These are phyloP conservation scores for Ceratocystis colombiana DNA, from an alignment of 2,329 filamentous ascomycete species.

Conservation along the genomic window DNA sequence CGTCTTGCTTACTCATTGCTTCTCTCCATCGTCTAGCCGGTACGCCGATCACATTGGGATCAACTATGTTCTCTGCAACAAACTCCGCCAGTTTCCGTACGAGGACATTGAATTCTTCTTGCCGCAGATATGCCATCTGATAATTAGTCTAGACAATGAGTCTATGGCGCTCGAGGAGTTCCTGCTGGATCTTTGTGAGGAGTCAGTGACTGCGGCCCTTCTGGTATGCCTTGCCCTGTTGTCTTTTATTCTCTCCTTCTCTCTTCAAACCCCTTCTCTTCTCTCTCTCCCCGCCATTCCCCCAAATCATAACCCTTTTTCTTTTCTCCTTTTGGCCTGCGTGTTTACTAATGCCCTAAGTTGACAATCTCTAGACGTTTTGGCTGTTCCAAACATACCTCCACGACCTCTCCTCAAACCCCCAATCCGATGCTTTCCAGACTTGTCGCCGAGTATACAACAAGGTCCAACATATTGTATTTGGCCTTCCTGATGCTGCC, in stretches of 20 bases:
- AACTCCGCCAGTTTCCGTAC: slow-evolving; percentile 80
- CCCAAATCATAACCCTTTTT: background rate
- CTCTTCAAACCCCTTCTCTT: slow-evolving; percentile 10
- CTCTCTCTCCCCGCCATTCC: slow-evolving; percentile 11
- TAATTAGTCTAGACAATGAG: slow-evolving; percentile 82
- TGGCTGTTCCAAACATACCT: slow-evolving; percentile 86
- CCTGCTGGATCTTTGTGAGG: slow-evolving; percentile 73
- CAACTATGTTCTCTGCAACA: slow-evolving; percentile 79
- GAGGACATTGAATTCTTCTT: slow-evolving; percentile 91
- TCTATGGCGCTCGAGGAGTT: slow-evolving; percentile 87
- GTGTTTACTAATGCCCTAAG: background rate
- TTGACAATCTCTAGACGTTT: slow-evolving; percentile 53
- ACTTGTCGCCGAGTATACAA: slow-evolving; percentile 78
- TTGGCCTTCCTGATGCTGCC: slow-evolving; percentile 60
- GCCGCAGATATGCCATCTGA: slow-evolving; percentile 75
- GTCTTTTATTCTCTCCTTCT: slow-evolving; percentile 25
- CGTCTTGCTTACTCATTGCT: slow-evolving; percentile 16
- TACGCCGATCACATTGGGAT: slow-evolving; percentile 86
- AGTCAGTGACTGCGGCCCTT: slow-evolving; percentile 74
- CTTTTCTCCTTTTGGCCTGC: background rate
- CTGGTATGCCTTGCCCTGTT: slow-evolving; percentile 47
- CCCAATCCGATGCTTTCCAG: slow-evolving; percentile 66
- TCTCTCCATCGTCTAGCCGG: slow-evolving; percentile 44
- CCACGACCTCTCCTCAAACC: slow-evolving; percentile 65
- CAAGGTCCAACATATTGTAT: slow-evolving; percentile 79